Evolutionary conservation across 2,329 filamentous ascomycete species (phyloP).

Genomic region (Aspergillus brasiliensis): DNA sequence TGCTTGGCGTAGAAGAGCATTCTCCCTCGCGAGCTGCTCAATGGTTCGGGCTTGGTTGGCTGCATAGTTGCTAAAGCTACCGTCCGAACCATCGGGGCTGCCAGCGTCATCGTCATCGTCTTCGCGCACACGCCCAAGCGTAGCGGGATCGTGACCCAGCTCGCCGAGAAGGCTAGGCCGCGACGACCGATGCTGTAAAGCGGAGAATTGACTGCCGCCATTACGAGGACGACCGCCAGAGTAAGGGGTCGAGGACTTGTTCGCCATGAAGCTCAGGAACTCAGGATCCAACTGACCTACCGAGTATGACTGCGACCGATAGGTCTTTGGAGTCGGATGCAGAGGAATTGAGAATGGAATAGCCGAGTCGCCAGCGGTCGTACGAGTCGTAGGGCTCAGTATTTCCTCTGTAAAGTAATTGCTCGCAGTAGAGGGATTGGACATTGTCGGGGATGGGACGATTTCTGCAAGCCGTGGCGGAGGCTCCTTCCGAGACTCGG

Average conservation of each 20-base stretch:
- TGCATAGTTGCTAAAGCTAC: conserved; percentile 39
- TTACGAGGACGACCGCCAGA: conserved; percentile 39
- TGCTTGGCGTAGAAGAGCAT: conserved; percentile 50
- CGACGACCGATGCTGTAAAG: conserved; percentile 78
- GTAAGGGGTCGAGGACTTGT: conserved; percentile 32
- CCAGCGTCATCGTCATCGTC: conserved; percentile 52
- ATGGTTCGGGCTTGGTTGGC: conserved; percentile 48
- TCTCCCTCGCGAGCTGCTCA: conserved; percentile 51
- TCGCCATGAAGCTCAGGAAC: conserved; percentile 36
- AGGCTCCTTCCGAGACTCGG: conserved; percentile 71
- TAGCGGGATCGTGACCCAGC: conserved; percentile 48
- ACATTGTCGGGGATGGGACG: conserved; percentile 71
- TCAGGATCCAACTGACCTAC: conserved; percentile 86
- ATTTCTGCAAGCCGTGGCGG: conserved; percentile 74
- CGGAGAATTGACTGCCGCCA: conserved; percentile 58
- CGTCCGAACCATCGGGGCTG: conserved; percentile 42
- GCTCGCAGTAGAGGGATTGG: conserved; percentile 53
- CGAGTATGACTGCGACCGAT: conserved; percentile 94
- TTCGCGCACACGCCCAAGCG: conserved; percentile 51
- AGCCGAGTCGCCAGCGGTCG: conserved; percentile 54
- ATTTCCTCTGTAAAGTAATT: conserved; percentile 55
- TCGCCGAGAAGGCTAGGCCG: conserved; percentile 53
- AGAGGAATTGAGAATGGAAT: conserved; percentile 86
- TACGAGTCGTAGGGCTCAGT: conserved; percentile 53
- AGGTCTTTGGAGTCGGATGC: conserved; percentile 87